These are phyloP conservation scores for Aphanomyces astaci DNA, from an alignment of 352 stramenopile species.

Conservation along the genomic window DNA sequence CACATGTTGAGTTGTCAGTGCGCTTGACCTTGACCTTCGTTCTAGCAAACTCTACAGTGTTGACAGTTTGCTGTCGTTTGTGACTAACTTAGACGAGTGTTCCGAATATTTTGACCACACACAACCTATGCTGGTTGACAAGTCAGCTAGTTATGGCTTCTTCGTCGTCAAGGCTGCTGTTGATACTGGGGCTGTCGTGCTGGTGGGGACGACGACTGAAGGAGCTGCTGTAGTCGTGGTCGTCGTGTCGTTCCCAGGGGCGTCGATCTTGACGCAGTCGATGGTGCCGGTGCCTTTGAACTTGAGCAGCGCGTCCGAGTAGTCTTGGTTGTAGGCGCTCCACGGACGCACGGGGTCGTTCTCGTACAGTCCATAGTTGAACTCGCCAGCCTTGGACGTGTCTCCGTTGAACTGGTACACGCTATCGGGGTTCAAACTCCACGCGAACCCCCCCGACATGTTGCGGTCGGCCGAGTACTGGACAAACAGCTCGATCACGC, in stretches of 20 bases:
- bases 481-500: slow-evolving; percentile 64
- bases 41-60: too few relatives aligned
- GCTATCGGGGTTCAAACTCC: slow-evolving; percentile 70
- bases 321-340: slow-evolving; percentile 64
- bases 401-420: slow-evolving; percentile 69
- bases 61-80: too few relatives aligned
- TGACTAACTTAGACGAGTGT: too few relatives aligned
- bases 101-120: too few relatives aligned
- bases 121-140: too few relatives aligned
- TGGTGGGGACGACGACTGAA: neutral
- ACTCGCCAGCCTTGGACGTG: slow-evolving; percentile 35
- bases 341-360: slow-evolving; percentile 36
- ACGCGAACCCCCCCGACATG: slow-evolving; percentile 72
- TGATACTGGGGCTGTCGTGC: neutral
- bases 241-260: slow-evolving; percentile 30
- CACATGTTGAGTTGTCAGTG: too few relatives aligned
- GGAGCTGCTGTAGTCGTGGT: slow-evolving; percentile 20
- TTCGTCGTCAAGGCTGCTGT: neutral
- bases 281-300: slow-evolving; percentile 69
- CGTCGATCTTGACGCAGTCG: slow-evolving; percentile 42
- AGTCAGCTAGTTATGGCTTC: too few relatives aligned
- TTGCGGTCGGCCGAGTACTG: slow-evolving; percentile 51
- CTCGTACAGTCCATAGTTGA: slow-evolving; percentile 67
- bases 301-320: slow-evolving; percentile 43
- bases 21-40: too few relatives aligned